These are phyloP conservation scores for Tanozyma kutaoensis DNA, from an alignment of 805 yeast species.

Conservation along the genomic window DNA sequence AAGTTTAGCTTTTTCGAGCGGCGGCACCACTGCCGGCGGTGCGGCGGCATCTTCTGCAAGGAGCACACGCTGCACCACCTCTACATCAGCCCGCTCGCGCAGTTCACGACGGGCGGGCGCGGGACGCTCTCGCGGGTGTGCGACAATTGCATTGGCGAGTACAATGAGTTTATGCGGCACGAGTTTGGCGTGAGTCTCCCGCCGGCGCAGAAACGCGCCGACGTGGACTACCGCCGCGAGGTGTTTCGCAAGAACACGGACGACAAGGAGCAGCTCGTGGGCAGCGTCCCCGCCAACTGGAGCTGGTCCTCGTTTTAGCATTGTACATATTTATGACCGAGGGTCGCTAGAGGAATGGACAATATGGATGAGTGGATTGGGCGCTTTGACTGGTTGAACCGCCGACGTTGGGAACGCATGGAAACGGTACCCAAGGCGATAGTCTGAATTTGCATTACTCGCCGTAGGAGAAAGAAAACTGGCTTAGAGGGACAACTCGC, in stretches of 20 bases:
- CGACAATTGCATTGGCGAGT: constrained; percentile 49
- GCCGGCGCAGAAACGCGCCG: not conserved
- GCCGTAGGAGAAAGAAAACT: no score
- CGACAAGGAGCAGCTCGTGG: constrained; percentile 23
- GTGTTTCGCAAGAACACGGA: constrained; percentile 1
- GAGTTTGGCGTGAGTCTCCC: constrained; percentile 21
- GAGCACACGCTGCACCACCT: constrained; percentile 48
- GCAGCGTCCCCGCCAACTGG: constrained; percentile 65
- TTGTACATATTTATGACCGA: no score
- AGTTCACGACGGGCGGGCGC: constrained; percentile 52
- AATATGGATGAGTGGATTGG: no score
- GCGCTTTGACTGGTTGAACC: no score
- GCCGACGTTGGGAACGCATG: no score
- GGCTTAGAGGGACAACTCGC: no score
- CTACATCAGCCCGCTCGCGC: constrained; percentile 44
- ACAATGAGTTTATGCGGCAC: constrained; percentile 32
- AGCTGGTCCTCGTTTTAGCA: constrained; percentile 65
- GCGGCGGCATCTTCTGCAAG: constrained; percentile 72
- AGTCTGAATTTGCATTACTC: no score
- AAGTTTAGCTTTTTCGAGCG: constrained; percentile 68
- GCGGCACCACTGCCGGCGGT: constrained; percentile 73
- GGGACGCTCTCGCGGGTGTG: constrained; percentile 64
- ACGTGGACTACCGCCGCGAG: not conserved
- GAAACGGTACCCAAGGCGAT: no score
- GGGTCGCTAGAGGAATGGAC: no score